These are phyloP conservation scores for Murraya koenigii DNA, from an alignment of 345 rosid genomes.

Conservation along the genomic window DNA sequence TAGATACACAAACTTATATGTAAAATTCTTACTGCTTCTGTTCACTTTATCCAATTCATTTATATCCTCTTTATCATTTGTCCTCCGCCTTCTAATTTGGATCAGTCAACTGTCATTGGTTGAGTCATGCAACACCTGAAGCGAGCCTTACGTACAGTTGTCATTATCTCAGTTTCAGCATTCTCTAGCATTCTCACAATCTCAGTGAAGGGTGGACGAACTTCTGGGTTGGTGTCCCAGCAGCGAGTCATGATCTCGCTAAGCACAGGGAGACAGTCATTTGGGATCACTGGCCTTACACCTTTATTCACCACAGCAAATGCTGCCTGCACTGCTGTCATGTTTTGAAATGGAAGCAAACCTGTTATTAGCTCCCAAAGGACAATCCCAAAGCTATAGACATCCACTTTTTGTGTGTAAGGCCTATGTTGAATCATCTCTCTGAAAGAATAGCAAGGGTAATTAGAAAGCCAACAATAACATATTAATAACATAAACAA, in stretches of 20 bases:
- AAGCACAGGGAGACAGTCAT: conserved; percentile 45
- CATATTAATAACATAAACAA: not conserved
- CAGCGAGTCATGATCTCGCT: conserved; percentile 46
- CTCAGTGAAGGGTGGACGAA: conserved; percentile 47
- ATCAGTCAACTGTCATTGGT: conserved; percentile 40
- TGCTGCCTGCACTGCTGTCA: conserved; percentile 60
- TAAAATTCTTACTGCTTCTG: conserved; percentile 35
- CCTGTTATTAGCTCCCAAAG: conserved; percentile 48
- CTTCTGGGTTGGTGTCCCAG: conserved; percentile 50
- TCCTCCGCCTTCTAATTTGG: too few species aligned
- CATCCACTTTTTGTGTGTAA: conserved; percentile 44
- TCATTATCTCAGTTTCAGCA: conserved; percentile 48
- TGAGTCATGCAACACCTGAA: conserved; percentile 51
- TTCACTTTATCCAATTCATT: conserved; percentile 24
- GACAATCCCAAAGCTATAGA: conserved; percentile 45
- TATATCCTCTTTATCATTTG: conserved; percentile 17
- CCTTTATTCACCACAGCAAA: conserved; percentile 55
- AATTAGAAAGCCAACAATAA: not conserved
- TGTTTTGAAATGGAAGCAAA: conserved; percentile 50
- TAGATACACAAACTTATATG: conserved; percentile 39
- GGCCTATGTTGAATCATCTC: conserved; percentile 47
- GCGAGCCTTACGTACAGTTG: conserved; percentile 46
- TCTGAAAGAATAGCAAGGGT: conserved; percentile 18
- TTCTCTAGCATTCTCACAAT: conserved; percentile 23
- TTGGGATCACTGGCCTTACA: conserved; percentile 49